Base-by-base conservation (phyloP, 169 alveolate genomes). In the Theileria annulata region DNA sequence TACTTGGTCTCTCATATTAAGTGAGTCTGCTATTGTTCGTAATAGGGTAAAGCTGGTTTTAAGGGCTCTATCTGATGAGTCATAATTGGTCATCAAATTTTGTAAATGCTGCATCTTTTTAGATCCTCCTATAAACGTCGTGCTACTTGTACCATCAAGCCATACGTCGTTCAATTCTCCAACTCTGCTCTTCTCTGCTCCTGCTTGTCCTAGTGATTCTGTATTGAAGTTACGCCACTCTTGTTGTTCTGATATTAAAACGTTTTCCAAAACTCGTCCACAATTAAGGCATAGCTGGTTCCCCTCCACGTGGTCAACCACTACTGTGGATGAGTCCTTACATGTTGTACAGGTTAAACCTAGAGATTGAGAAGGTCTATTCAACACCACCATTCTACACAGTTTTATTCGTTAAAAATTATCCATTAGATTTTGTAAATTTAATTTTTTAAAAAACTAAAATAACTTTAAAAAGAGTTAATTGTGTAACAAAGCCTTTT, bases 181-280 rank as follows among this genome's bases (percentile, higher is more conserved):
- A 9, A 94, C 96, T 37, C 97, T 90, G 68, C 92, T 93, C 30
- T 94, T 77, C 35, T 93, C 96, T 58, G 77, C 90, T 0, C 93
- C 91, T 21, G 87, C 90, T 3, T 92, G 90, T 17, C 95, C 96
- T 51, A 67, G 92, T 17, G 87, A 51, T 28, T 88, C 94, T 0
- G 89, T 58, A 25, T 86, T 88, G 73, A 94, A 94, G 47, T 85
- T 88, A n/a, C 97, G 84, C 97, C 97, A 94, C 66, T 94, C 97
- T 67, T 94, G 96, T 67, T 94, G 96, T 17, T 94, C 97, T 15
- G 93, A 91, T 15, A 94, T 77, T 15, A 93, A 89, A 48, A 85
- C 85, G 64, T 75, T 86, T 69, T 94, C 97, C 33, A 95, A 82
- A 19, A 94, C 95, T 9, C 85, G 66, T 12, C 97, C 97, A 49